Base-by-base conservation (phyloP, 2,329 filamentous ascomycete genomes). In the Microdochium bolleyi region DNA sequence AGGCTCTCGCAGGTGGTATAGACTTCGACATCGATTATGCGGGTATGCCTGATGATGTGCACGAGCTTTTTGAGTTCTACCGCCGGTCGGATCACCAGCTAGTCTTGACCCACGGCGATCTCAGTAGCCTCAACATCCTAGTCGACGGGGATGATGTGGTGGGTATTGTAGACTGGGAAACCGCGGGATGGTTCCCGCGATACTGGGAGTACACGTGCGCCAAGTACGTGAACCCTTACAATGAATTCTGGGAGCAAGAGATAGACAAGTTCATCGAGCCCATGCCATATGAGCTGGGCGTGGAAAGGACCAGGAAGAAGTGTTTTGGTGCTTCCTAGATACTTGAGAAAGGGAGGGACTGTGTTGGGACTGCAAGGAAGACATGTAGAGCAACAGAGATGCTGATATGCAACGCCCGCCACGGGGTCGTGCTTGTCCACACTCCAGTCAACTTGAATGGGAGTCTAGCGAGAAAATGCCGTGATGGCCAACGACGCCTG, bases 81-180 rank as follows among this genome's bases (percentile, higher is more conserved):
- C 34, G 34, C 7, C 34, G 14, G n/a, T 16, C 34, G 16, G 34
- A 19, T 16, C 14, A 46, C 22, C n/a, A 46, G 16, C n/a, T 27
- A 10, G 52, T 53, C 0, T 48, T 61, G 19, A 61, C 59, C 2
- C 59, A 61, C 24, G 61, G 67, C 46, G 63, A 69, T 27, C 52
- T 69, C 0, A 64, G 61, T 24, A 59, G 58, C 49, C 27, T 62
- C 0, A 69, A 69, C 24, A 53, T 68, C 5, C 19, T 69, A 1
- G 57, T 64, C 0, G 52, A 53, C 0, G 61, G 58, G 8, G 63
- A 66, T 16, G 46, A 62, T 22, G 51, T 68, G 5, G 58, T 62
- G 3, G 62, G 61, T 1, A 62, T 67, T 30, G 24, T 51, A 7
- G 54, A 57, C 32, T 57, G 55, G 55, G 55, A 57, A 24, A 54